Percentiles rank a stretch among this genome's conserved stretches.
Evolutionary conservation across 2,329 filamentous ascomycete genomes (phyloP).

Genomic region (Fusarium verticillioides): DNA sequence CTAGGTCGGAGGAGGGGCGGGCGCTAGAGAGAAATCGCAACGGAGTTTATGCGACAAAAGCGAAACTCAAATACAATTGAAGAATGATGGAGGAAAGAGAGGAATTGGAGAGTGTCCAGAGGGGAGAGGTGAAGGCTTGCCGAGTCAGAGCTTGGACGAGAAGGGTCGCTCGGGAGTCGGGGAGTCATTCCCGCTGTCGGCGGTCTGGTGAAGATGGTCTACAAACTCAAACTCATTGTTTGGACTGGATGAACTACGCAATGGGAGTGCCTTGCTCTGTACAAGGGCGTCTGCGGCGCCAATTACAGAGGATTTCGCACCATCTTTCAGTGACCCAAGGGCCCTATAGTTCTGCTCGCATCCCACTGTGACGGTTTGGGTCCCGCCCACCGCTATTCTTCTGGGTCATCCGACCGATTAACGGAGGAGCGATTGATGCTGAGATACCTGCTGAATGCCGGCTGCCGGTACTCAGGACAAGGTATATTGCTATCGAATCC

Average conservation of each 20-base stretch:
- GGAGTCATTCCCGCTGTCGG: conserved; percentile 45
- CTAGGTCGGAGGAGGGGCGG: background rate
- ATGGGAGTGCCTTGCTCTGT: conserved; percentile 9
- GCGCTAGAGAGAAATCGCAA: background rate
- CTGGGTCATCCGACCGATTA: conserved; percentile 39
- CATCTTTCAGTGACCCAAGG: conserved; percentile 10
- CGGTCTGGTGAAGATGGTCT: conserved; percentile 31
- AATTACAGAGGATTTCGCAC: background rate
- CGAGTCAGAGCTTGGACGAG: conserved; percentile 23
- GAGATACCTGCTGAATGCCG: conserved; percentile 16
- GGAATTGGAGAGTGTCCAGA: conserved; percentile 12
- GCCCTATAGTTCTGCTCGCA: conserved; percentile 19
- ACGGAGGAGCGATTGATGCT: conserved; percentile 35
- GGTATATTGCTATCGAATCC: conserved; percentile 35
- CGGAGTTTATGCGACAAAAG: background rate
- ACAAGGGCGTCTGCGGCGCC: conserved; percentile 12
- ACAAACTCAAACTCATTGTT: conserved; percentile 9
- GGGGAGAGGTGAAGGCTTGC: conserved; percentile 14
- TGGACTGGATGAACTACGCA: conserved; percentile 24
- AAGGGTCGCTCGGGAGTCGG: conserved; percentile 41
- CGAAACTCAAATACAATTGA: background rate
- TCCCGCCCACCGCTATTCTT: conserved; percentile 41
- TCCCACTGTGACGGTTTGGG: conserved; percentile 15
- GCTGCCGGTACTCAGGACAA: background rate
- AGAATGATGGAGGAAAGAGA: conserved; percentile 18